Base-by-base conservation (phyloP, 78 protist species). In the Bigelowiella natans region DNA sequence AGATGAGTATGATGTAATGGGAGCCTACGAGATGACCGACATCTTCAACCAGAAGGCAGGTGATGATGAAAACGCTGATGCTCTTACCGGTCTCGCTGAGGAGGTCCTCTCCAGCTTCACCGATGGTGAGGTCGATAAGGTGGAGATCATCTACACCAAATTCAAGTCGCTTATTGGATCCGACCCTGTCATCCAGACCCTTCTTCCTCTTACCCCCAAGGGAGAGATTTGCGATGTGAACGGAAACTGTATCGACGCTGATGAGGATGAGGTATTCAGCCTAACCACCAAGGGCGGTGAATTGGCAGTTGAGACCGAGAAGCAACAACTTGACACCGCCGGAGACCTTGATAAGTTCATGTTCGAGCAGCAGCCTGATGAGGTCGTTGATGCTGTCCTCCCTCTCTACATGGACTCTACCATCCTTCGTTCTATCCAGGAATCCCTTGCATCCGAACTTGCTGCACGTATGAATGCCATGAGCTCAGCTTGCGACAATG, bases 381-480 rank as follows among this genome's bases (percentile, higher is more conserved):
- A 73, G 91, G 86, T 89, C 39, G 88, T 90, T 39, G 34, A 63
- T 88, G 93, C 93, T 0, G 38, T 91, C 84, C 90, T 91, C 30
- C 93, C 93, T 11, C 93, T 91, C 7, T 91, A 91, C 90, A 39
- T 91, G 64, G 88, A 91, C 93, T 82, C 83, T 26, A 82, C 40
- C 86, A 0, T 89, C 26, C 91, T 88, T 30, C 90, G 90, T 82
- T 40, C 90, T 2, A 29, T 88, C 31, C 93, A 91, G 93, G 93
- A 91, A 90, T 87, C 93, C 0, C 88, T 91, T 39, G 93, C 93
- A n/a, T 91, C 93, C 51, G 93, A 91, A 90, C 93, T 91, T n/a
- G 90, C 93, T 51, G 1, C 86, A 2, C 91, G 91, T 84, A 73
- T 51, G 86, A 73, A 28, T 51, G 85, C 91, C n/a, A 51, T 89